Conservation (phyloP, 495 filamentous ascomycete species). For the Aspergillus avenaceus region DNA sequence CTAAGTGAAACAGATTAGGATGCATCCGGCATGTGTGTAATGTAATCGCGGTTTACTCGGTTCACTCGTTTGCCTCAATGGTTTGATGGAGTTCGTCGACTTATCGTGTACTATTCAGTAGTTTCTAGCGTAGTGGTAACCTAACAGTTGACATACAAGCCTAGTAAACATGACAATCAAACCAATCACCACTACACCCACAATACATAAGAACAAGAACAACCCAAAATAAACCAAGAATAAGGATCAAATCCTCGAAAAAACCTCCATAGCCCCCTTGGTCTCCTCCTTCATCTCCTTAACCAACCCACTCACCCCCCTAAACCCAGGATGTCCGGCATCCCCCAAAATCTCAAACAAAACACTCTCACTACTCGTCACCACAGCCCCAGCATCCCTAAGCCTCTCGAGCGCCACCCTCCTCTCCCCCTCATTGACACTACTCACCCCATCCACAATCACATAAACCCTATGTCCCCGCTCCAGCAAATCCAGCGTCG, state of each 20-base stretch:
- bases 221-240: neutral
- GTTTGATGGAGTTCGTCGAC: neutral
- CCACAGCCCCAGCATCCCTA: slow-evolving; percentile 67
- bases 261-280: slow-evolving; percentile 55
- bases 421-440: slow-evolving; percentile 77
- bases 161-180: neutral
- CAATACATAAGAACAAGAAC: neutral
- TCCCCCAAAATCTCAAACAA: slow-evolving; percentile 93
- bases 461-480: slow-evolving; percentile 81
- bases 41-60: neutral
- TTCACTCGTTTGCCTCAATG: slow-evolving; percentile 4
- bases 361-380: slow-evolving; percentile 89
- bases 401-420: slow-evolving; percentile 72
- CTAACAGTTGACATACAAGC: neutral
- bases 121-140: slow-evolving; percentile 12
- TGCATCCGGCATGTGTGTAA: neutral
- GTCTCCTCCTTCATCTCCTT: slow-evolving; percentile 71
- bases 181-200: neutral
- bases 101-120: slow-evolving; percentile 11
- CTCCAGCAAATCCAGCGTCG: slow-evolving; percentile 71
- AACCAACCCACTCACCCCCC: slow-evolving; percentile 65
- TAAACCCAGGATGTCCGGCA: slow-evolving; percentile 68
- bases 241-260: slow-evolving; percentile 60
- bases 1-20: slow-evolving; percentile 29
- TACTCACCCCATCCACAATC: slow-evolving; percentile 86